Conservation (phyloP, 192 early-diverging fungal species). For the Coemansia sp. region DNA sequence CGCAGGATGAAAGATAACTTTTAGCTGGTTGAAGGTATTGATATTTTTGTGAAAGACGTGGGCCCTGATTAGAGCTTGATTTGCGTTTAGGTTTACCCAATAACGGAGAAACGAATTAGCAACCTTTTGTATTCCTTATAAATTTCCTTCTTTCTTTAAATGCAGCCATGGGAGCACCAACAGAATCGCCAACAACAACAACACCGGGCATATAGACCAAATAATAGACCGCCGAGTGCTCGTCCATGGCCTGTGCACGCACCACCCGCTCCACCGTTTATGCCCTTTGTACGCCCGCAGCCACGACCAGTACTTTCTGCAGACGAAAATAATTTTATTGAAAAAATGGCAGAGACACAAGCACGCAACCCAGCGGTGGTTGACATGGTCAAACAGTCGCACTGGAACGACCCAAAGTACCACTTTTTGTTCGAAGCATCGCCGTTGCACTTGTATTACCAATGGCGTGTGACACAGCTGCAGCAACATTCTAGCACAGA, state of each 20-base stretch:
- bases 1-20: constrained; percentile 81
- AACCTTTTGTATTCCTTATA: not conserved
- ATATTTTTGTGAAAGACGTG: not conserved
- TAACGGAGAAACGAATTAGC: not conserved
- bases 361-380: constrained; percentile 29
- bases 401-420: constrained; percentile 26
- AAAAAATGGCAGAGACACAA: constrained; percentile 38
- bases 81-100: too few relatives aligned
- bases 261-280: not conserved
- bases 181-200: constrained; percentile 5
- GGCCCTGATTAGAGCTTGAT: not conserved
- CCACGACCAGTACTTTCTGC: constrained; percentile 3
- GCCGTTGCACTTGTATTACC: constrained; percentile 26
- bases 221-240: constrained; percentile 1
- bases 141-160: not conserved
- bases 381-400: constrained; percentile 22
- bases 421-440: constrained; percentile 26
- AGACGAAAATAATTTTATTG: constrained; percentile 22
- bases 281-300: not conserved
- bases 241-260: not conserved
- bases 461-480: constrained; percentile 13
- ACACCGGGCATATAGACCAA: not conserved
- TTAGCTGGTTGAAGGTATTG: not conserved
- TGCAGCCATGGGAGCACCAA: constrained; percentile 19
- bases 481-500: not conserved